These are phyloP conservation scores for Kodamaea nitidulidarum DNA, from an alignment of 805 yeast species.

Conservation along the genomic window DNA sequence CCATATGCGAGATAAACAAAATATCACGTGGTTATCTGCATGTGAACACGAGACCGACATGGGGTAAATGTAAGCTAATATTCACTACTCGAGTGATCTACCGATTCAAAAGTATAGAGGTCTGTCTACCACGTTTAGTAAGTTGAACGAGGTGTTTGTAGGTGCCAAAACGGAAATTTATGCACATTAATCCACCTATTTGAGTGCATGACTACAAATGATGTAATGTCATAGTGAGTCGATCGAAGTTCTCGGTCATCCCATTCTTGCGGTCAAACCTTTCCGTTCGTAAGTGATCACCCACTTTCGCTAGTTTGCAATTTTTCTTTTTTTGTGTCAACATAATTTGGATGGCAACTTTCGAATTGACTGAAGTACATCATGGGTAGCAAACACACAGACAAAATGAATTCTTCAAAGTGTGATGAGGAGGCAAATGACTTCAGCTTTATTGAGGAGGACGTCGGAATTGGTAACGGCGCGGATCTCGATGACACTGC, in stretches of 20 bases:
- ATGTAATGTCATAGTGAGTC: no score
- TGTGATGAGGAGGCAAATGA: not conserved
- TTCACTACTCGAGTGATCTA: no score
- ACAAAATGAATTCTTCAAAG: slow-evolving; percentile 4
- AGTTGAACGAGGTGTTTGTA: no score
- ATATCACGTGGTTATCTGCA: not conserved
- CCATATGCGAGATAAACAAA: slow-evolving; percentile 7
- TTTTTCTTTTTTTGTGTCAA: not conserved
- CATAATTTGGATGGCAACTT: slow-evolving; percentile 3
- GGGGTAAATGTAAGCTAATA: no score
- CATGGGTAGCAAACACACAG: slow-evolving; percentile 3
- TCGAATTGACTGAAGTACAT: not conserved
- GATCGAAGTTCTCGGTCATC: no score
- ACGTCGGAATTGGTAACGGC: not conserved
- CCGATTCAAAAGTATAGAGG: no score
- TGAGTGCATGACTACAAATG: no score
- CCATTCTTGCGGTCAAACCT: no score
- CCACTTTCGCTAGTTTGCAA: not conserved
- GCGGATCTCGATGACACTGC: slow-evolving; percentile 13
- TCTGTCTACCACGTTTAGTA: no score
- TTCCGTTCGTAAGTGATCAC: not conserved
- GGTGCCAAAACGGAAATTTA: no score
- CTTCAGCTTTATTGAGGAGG: not conserved
- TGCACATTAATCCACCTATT: no score
- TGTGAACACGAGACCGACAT: not conserved